Evolutionary conservation across 768 basidiomycete species (phyloP), one percentile per base, ranked within the genome.

Genomic region (Thelephora ganbajun): DNA sequence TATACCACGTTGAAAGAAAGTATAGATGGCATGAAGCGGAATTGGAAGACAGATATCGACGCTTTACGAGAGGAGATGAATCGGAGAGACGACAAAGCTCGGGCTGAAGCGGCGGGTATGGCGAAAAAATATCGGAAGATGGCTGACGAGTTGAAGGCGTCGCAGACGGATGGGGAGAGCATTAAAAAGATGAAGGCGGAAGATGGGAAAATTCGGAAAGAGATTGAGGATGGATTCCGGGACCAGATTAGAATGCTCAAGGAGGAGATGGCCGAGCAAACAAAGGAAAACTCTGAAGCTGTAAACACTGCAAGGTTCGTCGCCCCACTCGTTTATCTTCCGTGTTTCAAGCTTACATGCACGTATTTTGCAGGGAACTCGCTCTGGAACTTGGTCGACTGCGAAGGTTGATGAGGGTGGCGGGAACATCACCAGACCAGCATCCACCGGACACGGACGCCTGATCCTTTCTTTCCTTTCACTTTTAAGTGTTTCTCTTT

Each of bases 1-100:
- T 93, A 91, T 53, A 67, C 79, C 51, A 81, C 80, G 0, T 64
- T 93, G 45, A 75, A 83, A 13, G 85, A 87, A 49, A 81, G 83
- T 53, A 63, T 91, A 46, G 84, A 83, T 59, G 68, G 72, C 6
- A 74, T 93, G 60, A 69, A 73, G 3, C 79, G 81, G 49, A 73
- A 76, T 1, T 91, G 81, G 75, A 81, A 85, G 54, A 59, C 69
- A 11, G 90, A 93, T 45, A 73, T 80, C 0, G 82, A 83, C 12
- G 69, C 70, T 45, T 67, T 93, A 12, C 69, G 74, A 43, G 77
- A 80, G 44, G 87, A 91, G 58, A 82, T 91, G 76, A 66, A 66
- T 46, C 78, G 74, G 59, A 69, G 81, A 46, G 87, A 92, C 59
- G 80, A 83, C 48, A 74, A 72, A 57, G 70, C 77, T 59, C 73